Evolutionary conservation across 2,329 filamentous ascomycete species (phyloP).

Genomic region (Fusarium abutilonis): DNA sequence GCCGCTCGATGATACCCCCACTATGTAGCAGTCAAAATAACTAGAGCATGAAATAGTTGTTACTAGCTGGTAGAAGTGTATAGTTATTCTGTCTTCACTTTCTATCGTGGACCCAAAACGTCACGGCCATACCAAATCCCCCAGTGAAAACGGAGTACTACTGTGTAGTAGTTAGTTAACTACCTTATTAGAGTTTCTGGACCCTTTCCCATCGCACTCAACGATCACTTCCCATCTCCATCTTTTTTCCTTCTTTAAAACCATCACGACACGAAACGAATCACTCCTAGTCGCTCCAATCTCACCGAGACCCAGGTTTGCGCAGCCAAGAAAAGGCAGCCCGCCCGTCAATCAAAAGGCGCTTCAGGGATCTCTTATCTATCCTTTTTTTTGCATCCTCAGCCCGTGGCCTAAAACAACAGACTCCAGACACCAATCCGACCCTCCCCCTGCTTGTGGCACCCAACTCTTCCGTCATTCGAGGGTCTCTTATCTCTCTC

Average conservation of each 20-base stretch:
- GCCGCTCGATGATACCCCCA: conserved; percentile 30
- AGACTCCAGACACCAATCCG: conserved; percentile 9
- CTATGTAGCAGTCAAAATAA: conserved; percentile 16
- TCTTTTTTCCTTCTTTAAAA: neutral
- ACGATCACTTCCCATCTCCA: neutral
- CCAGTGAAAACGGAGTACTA: no score
- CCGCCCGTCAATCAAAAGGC: neutral
- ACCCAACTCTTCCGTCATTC: neutral
- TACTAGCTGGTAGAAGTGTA: neutral
- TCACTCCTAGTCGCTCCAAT: neutral
- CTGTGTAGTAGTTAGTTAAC: no score
- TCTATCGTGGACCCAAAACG: conserved; percentile 16
- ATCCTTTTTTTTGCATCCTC: conserved; percentile 6
- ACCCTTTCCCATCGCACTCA: conserved; percentile 8
- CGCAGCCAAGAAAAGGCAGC: conserved; percentile 5
- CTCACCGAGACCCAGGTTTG: neutral
- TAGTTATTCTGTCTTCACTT: conserved; percentile 1
- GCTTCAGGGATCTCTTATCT: conserved; percentile 34
- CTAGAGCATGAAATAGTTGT: neutral
- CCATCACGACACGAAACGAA: neutral
- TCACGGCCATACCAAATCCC: conserved; percentile 9
- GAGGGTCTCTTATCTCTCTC: conserved; percentile 21
- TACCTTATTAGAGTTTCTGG: neutral
- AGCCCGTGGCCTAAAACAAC: neutral
- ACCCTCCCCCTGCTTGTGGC: conserved; percentile 1